Conservation (phyloP, 108 stramenopile species). For the Cyclotella cryptica region DNA sequence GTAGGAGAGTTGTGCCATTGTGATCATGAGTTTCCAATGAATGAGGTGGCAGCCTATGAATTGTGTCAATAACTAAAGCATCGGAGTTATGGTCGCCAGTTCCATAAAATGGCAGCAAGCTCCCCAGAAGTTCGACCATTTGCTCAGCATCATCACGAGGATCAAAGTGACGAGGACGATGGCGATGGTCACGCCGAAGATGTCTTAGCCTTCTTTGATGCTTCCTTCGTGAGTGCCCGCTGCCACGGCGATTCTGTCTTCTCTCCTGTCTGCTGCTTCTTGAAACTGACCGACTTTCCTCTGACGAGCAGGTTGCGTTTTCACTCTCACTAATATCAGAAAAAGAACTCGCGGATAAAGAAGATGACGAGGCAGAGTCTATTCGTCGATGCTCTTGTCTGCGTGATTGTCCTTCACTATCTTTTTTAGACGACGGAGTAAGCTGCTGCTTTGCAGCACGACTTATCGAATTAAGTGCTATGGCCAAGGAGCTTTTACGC, state of each 20-base stretch:
- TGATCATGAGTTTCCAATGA: slow-evolving; percentile 48
- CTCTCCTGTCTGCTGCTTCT: neutral
- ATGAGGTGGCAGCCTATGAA: slow-evolving; percentile 43
- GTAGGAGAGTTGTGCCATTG: slow-evolving; percentile 47
- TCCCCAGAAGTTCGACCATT: slow-evolving; percentile 44
- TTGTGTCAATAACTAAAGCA: slow-evolving; percentile 47
- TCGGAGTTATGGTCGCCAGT: slow-evolving; percentile 44
- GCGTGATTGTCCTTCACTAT: neutral
- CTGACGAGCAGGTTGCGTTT: neutral
- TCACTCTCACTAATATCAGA: slow-evolving; percentile 10
- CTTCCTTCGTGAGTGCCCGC: neutral
- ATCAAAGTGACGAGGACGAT: neutral
- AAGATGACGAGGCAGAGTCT: neutral
- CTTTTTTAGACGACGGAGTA: neutral
- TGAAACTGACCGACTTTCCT: slow-evolving; percentile 1
- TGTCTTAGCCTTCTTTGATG: neutral
- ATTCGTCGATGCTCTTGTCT: neutral
- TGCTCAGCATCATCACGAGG: slow-evolving; percentile 34
- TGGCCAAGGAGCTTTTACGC: neutral
- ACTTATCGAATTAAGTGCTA: neutral
- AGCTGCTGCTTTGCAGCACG: slow-evolving; percentile 9
- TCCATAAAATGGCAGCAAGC: slow-evolving; percentile 49
- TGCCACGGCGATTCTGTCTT: neutral
- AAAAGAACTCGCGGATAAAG: neutral
- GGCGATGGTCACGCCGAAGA: neutral